These are phyloP conservation scores for Exophiala lecanii-corni DNA, from an alignment of 2,329 filamentous ascomycete genomes.

Conservation along the genomic window DNA sequence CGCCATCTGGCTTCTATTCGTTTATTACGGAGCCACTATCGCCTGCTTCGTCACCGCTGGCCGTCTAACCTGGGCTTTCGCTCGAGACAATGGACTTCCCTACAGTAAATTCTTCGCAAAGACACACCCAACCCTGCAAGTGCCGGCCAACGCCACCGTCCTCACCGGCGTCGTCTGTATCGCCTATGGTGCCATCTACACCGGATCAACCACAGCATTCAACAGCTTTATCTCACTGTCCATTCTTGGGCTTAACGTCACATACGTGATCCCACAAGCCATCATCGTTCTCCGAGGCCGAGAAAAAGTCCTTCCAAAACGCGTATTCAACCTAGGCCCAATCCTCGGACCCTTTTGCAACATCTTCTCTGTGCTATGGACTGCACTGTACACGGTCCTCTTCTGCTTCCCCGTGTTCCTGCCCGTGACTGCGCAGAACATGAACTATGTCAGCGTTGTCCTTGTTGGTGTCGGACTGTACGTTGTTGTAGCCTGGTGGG, in stretches of 20 bases:
- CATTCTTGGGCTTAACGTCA: slow-evolving; percentile 45
- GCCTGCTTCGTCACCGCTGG: neutral
- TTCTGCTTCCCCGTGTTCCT: slow-evolving; percentile 42
- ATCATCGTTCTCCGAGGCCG: slow-evolving; percentile 44
- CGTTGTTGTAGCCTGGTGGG: neutral
- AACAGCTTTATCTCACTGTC: slow-evolving; percentile 53
- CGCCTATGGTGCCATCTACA: slow-evolving; percentile 42
- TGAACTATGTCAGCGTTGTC: slow-evolving; percentile 40
- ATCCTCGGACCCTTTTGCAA: slow-evolving; percentile 40
- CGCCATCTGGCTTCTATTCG: slow-evolving; percentile 1
- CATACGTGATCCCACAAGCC: slow-evolving; percentile 43
- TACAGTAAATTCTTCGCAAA: neutral
- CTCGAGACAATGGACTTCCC: slow-evolving; percentile 4
- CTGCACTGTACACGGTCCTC: slow-evolving; percentile 46
- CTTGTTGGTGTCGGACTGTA: neutral
- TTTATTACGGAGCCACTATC: neutral
- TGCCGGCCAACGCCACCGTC: neutral
- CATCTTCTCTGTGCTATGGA: slow-evolving; percentile 44
- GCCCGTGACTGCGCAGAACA: slow-evolving; percentile 33
- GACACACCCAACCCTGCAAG: neutral
- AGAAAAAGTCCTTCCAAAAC: slow-evolving; percentile 38
- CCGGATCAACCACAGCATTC: slow-evolving; percentile 40
- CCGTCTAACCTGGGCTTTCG: slow-evolving; percentile 2
- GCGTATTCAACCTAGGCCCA: slow-evolving; percentile 45
- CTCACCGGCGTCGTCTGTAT: slow-evolving; percentile 1